These are phyloP conservation scores for Penicillium polonicum DNA, from an alignment of 2,329 filamentous ascomycete species.

Conservation along the genomic window DNA sequence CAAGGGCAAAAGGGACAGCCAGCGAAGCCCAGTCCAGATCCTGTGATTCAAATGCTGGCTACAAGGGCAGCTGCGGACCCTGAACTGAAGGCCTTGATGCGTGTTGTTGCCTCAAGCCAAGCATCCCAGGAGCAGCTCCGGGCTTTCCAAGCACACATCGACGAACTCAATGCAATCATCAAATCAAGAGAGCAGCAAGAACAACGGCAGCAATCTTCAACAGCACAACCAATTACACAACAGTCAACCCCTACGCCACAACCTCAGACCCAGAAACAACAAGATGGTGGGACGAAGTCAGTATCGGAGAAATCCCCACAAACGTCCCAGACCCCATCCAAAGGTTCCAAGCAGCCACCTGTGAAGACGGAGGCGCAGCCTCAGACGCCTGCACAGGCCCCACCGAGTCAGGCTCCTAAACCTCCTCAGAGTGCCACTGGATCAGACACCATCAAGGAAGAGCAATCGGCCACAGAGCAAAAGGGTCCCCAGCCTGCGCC, in stretches of 20 bases:
- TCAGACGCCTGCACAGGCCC: constrained; percentile 9
- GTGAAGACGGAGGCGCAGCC: constrained; percentile 6
- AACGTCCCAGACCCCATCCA: constrained; percentile 15
- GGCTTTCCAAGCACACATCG: constrained; percentile 52
- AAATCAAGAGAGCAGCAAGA: constrained; percentile 45
- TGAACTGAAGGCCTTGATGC: constrained; percentile 52
- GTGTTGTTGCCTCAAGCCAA: constrained; percentile 51
- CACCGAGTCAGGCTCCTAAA: neutral
- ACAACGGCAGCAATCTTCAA: constrained; percentile 29
- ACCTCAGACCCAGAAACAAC: constrained; percentile 31
- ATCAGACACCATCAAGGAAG: constrained; percentile 31
- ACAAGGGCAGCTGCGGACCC: constrained; percentile 50
- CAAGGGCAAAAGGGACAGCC: constrained; percentile 35
- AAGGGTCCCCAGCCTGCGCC: constrained; percentile 12
- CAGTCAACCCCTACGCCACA: constrained; percentile 15
- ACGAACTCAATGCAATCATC: constrained; percentile 52
- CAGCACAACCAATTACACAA: constrained; percentile 11
- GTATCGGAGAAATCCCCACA: constrained; percentile 13
- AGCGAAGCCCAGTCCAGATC: constrained; percentile 48
- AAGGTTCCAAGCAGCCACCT: constrained; percentile 10
- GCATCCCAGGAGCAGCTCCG: constrained; percentile 50
- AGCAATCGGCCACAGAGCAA: constrained; percentile 20
- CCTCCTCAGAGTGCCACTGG: constrained; percentile 15
- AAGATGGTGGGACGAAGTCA: constrained; percentile 19
- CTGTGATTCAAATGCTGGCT: constrained; percentile 55